Percentiles rank a stretch among this genome's conserved stretches.
These are phyloP conservation scores for Cercospora zeina DNA, from an alignment of 2,329 filamentous ascomycete species.

Conservation along the genomic window DNA sequence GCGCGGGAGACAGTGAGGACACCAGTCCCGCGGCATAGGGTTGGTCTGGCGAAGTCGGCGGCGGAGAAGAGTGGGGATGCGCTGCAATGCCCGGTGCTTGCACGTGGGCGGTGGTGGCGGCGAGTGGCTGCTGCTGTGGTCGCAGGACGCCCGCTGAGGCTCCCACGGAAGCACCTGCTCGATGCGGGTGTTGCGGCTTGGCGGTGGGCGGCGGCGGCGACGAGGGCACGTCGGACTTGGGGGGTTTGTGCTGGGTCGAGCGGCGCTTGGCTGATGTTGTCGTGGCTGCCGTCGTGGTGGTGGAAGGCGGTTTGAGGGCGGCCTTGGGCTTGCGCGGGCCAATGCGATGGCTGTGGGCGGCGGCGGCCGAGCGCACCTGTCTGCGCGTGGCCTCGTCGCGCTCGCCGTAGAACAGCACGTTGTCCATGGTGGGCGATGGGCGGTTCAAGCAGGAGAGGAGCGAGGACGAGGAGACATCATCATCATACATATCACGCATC, in stretches of 20 bases:
- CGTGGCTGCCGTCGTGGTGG: neutral
- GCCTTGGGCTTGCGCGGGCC: constrained; percentile 30
- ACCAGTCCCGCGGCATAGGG: neutral
- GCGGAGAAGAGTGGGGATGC: neutral
- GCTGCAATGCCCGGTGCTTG: neutral
- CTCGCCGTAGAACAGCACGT: constrained; percentile 31
- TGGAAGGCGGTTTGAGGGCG: neutral
- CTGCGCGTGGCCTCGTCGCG: constrained; percentile 27
- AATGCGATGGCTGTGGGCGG: constrained; percentile 29
- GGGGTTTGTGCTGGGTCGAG: neutral
- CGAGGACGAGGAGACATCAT: too few species aligned
- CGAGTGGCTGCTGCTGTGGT: neutral
- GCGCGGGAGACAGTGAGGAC: neutral
- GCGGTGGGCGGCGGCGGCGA: neutral
- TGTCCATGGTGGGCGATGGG: constrained; percentile 22
- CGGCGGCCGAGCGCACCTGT: constrained; percentile 30
- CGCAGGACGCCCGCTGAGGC: neutral
- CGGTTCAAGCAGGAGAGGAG: too few species aligned
- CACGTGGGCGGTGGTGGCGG: neutral
- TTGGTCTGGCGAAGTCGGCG: neutral
- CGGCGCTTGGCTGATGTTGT: neutral
- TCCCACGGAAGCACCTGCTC: neutral
- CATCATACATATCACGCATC: too few species aligned
- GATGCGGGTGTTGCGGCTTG: neutral
- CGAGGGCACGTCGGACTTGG: neutral